Evolutionary conservation across 1,284 basidiomycete species (phyloP).

Genomic region (Termitomyces sp.): DNA sequence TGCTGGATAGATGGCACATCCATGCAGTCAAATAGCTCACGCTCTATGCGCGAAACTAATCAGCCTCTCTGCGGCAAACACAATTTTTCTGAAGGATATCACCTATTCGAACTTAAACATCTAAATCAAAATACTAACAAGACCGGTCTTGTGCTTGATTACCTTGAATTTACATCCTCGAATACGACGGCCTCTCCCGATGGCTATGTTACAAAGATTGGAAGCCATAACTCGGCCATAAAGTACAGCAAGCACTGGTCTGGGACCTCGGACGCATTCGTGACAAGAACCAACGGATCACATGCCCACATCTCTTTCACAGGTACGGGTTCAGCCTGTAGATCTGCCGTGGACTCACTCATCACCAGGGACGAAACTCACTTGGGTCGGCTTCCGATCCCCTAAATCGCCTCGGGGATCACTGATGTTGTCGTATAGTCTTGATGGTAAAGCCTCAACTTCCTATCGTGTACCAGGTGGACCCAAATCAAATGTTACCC

Average conservation of each 20-base stretch:
- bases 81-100: slow-evolving; percentile 19
- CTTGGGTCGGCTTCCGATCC: slow-evolving; percentile 12
- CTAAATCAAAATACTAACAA: slow-evolving; percentile 15
- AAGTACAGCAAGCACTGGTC: slow-evolving; percentile 22
- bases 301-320: slow-evolving; percentile 28
- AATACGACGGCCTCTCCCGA: slow-evolving; percentile 8
- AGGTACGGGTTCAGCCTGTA: slow-evolving; percentile 17
- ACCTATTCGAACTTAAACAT: slow-evolving; percentile 24
- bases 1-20: slow-evolving; percentile 23
- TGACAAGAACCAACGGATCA: slow-evolving; percentile 17
- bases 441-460: slow-evolving; percentile 8
- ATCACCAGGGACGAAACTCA: slow-evolving; percentile 4
- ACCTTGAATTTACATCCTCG: slow-evolving; percentile 24
- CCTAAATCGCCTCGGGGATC: not conserved
- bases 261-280: no score
- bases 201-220: slow-evolving; percentile 17
- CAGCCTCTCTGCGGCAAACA: slow-evolving; percentile 21
- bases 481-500: no score
- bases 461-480: not conserved
- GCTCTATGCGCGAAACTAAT: slow-evolving; percentile 19
- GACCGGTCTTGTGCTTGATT: slow-evolving; percentile 25
- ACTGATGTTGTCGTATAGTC: slow-evolving; percentile 7
- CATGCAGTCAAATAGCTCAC: slow-evolving; percentile 11
- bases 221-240: slow-evolving; percentile 20
- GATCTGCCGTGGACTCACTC: not conserved